phyloP scores from a whole-genome alignment of 2,329 filamentous ascomycete genomes.

The Paracamarosporium sp. region DNA sequence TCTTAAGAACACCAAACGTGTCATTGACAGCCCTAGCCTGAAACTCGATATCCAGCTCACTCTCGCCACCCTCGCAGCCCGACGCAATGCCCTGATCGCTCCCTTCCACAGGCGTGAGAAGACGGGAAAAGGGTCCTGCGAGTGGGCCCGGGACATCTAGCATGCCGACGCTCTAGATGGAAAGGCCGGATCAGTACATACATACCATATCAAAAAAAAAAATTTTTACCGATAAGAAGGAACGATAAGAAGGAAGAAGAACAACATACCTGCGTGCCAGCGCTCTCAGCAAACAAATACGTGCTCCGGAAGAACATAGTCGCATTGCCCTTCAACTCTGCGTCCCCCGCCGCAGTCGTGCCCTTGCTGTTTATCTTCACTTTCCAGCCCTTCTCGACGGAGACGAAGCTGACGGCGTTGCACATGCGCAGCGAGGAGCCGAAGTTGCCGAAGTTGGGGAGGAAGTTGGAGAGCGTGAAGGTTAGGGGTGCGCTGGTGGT shows the following conservation, averaged over 20 bases:
- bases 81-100: slow-evolving; percentile 13
- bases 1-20: not conserved
- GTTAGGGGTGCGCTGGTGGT: slow-evolving; percentile 6
- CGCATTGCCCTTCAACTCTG: slow-evolving; percentile 10
- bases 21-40: slow-evolving; percentile 21
- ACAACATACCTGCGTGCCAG: slow-evolving; percentile 15
- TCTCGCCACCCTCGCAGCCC: slow-evolving; percentile 14
- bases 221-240: too few species aligned
- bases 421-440: slow-evolving; percentile 22
- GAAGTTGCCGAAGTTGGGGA: slow-evolving; percentile 16
- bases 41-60: slow-evolving; percentile 20
- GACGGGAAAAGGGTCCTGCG: slow-evolving; percentile 14
- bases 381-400: slow-evolving; percentile 12
- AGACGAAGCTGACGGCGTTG: slow-evolving; percentile 10
- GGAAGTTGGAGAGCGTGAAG: slow-evolving; percentile 19
- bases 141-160: slow-evolving; percentile 18
- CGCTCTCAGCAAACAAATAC: slow-evolving; percentile 10
- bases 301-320: slow-evolving; percentile 15
- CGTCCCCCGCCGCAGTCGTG: slow-evolving; percentile 14
- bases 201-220: too few species aligned
- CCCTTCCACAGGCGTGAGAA: slow-evolving; percentile 15
- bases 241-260: too few species aligned
- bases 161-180: slow-evolving; percentile 24
- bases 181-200: too few species aligned
- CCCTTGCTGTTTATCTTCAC: slow-evolving; percentile 13